Evolutionary conservation across 306 rosid species (phyloP).

Genomic region (Fragaria nilgerrensis): DNA sequence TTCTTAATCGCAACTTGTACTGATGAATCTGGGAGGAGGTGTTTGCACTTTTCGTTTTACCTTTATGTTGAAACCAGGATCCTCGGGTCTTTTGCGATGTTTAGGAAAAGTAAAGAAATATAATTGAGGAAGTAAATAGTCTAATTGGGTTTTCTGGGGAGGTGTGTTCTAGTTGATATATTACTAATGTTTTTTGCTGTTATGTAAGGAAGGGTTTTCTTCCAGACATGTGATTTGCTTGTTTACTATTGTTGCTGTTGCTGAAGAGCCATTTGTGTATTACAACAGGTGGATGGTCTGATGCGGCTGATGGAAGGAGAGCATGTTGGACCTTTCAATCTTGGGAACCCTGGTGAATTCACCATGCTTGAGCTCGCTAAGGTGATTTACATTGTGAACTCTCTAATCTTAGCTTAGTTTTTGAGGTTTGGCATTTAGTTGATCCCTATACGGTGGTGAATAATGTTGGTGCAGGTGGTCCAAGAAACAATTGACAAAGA

Average conservation of each 20-base stretch:
- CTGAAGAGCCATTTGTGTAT: slow-evolving; percentile 5
- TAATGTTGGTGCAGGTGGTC: slow-evolving; percentile 61
- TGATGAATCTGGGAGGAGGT: background rate
- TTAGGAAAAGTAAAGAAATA: background rate
- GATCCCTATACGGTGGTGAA: background rate
- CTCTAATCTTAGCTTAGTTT: background rate
- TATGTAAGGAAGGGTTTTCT: background rate
- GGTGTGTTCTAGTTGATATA: background rate
- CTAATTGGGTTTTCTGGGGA: background rate
- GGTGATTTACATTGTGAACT: slow-evolving; percentile 33
- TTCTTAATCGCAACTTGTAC: background rate
- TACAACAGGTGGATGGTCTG: slow-evolving; percentile 83
- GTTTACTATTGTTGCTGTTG: background rate
- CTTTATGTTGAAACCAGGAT: background rate
- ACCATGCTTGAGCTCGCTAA: slow-evolving; percentile 99
- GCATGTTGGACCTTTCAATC: slow-evolving; percentile 97
- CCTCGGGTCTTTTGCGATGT: background rate
- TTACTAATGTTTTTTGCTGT: background rate
- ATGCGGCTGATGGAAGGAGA: slow-evolving; percentile 99
- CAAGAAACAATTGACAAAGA: slow-evolving; percentile 95
- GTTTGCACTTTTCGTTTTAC: background rate
- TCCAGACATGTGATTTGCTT: background rate
- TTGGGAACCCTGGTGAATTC: slow-evolving; percentile 98
- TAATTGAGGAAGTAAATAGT: background rate
- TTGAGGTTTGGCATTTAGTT: background rate